Percentiles rank a stretch among this genome's conserved stretches.
Evolutionary conservation across 306 rosid species (phyloP).

Genomic region (Fagus crenata): DNA sequence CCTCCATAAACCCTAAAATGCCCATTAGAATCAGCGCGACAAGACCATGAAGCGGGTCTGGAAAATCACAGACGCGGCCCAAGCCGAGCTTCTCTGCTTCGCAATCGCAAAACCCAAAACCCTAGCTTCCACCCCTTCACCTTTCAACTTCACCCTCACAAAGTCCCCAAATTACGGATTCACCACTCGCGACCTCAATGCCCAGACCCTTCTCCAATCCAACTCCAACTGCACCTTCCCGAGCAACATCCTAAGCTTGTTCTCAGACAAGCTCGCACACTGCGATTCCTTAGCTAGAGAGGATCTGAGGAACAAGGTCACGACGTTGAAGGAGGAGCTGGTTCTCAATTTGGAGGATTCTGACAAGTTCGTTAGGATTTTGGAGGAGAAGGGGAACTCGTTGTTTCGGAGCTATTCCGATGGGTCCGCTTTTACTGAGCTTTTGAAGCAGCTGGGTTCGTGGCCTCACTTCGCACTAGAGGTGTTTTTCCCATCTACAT

Average conservation of each 20-base stretch:
- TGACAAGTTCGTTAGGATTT: constrained; percentile 27
- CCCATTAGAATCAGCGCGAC: not conserved
- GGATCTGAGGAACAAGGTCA: constrained; percentile 24
- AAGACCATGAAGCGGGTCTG: constrained; percentile 55
- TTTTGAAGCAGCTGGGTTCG: constrained; percentile 51
- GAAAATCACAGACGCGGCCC: constrained; percentile 50
- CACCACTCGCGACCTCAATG: constrained; percentile 27
- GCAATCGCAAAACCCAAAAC: constrained; percentile 20
- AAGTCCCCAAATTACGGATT: constrained; percentile 19
- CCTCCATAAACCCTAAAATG: constrained; percentile 37
- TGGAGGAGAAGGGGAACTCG: constrained; percentile 38
- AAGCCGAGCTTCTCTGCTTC: constrained; percentile 33
- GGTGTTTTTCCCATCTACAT: constrained; percentile 34
- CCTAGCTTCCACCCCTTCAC: constrained; percentile 12
- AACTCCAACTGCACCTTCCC: constrained; percentile 8
- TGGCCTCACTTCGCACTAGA: constrained; percentile 51
- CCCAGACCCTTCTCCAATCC: constrained; percentile 6
- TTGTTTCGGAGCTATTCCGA: constrained; percentile 15
- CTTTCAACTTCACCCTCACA: constrained; percentile 17
- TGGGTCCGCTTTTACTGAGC: constrained; percentile 40
- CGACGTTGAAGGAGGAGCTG: constrained; percentile 36
- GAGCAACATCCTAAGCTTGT: constrained; percentile 29
- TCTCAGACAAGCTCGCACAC: constrained; percentile 7
- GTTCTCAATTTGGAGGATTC: constrained; percentile 28
- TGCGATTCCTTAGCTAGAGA: not conserved